Percentiles rank a stretch among this genome's conserved stretches.
These are phyloP conservation scores for Venturia nashicola DNA, from an alignment of 2,329 filamentous ascomycete species.

Conservation along the genomic window DNA sequence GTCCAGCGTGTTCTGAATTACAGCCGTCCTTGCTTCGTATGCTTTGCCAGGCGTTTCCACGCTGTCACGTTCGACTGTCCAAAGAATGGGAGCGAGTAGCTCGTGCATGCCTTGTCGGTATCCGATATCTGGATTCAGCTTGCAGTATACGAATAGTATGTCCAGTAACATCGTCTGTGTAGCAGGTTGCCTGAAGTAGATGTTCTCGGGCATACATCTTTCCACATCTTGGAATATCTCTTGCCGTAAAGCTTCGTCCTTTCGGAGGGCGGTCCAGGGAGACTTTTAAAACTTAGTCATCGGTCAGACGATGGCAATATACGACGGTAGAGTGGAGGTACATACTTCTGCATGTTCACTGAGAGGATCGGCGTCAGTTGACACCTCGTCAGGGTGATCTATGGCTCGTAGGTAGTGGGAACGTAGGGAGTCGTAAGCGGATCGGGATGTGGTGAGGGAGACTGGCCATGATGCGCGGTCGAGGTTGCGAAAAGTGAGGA, in stretches of 20 bases:
- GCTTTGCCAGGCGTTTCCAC: slow-evolving; percentile 27
- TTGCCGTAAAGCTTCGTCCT: slow-evolving; percentile 69
- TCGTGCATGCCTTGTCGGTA: slow-evolving; percentile 99
- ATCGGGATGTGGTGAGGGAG: slow-evolving; percentile 54
- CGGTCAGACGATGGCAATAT: slow-evolving; percentile 26
- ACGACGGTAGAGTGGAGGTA: slow-evolving; percentile 15
- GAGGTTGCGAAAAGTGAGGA: slow-evolving; percentile 60
- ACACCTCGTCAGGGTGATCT: slow-evolving; percentile 69
- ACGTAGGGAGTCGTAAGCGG: slow-evolving; percentile 59
- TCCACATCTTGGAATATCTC: slow-evolving; percentile 95
- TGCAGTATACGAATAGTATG: slow-evolving; percentile 88
- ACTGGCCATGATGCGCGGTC: slow-evolving; percentile 56
- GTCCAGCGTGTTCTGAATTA: slow-evolving; percentile 55
- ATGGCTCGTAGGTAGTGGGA: slow-evolving; percentile 71
- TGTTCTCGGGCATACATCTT: slow-evolving; percentile 77
- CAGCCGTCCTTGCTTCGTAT: slow-evolving; percentile 18
- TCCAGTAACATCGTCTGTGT: slow-evolving; percentile 77
- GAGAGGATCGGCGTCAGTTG: slow-evolving; percentile 66
- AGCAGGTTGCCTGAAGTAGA: slow-evolving; percentile 69
- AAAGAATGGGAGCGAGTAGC: slow-evolving; percentile 76
- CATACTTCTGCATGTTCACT: slow-evolving; percentile 64
- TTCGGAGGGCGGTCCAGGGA: slow-evolving; percentile 76
- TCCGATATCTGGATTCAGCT: slow-evolving; percentile 72
- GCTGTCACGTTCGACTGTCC: slow-evolving; percentile 73
- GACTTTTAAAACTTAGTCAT: slow-evolving; percentile 51